phyloP scores from a whole-genome alignment of 75 land plant species.

The Sequoia sempervirens region DNA sequence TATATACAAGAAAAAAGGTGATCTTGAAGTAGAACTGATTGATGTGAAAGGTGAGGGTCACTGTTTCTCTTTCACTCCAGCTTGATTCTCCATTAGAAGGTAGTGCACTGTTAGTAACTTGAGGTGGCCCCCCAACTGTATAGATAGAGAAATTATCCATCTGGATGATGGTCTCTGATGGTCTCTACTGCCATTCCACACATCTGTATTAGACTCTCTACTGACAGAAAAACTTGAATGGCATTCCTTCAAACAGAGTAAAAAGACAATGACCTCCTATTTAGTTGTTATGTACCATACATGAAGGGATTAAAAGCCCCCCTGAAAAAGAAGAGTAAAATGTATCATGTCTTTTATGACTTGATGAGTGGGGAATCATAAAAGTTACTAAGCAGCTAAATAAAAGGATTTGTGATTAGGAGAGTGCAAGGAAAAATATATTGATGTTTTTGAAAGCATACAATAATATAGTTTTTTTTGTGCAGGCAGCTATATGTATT shows the following conservation, averaged over 20 bases:
- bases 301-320: background rate
- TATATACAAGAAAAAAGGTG: too few relatives aligned
- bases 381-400: background rate
- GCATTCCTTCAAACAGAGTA: background rate
- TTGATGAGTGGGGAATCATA: background rate
- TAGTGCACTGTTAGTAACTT: too few relatives aligned
- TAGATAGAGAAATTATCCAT: too few relatives aligned
- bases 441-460: background rate
- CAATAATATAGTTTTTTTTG: background rate
- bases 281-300: background rate
- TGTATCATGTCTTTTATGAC: background rate
- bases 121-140: too few relatives aligned
- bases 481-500: background rate
- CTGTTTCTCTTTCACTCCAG: too few relatives aligned
- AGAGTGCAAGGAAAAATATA: background rate
- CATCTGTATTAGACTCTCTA: too few relatives aligned
- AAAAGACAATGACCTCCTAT: background rate
- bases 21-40: too few relatives aligned
- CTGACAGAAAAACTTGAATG: too few relatives aligned
- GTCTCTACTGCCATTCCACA: too few relatives aligned
- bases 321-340: background rate
- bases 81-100: too few relatives aligned
- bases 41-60: too few relatives aligned
- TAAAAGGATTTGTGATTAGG: background rate
- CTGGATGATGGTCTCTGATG: too few relatives aligned